Conservation (phyloP, 2,329 filamentous ascomycete genomes). For the Colletotrichum tropicale region DNA sequence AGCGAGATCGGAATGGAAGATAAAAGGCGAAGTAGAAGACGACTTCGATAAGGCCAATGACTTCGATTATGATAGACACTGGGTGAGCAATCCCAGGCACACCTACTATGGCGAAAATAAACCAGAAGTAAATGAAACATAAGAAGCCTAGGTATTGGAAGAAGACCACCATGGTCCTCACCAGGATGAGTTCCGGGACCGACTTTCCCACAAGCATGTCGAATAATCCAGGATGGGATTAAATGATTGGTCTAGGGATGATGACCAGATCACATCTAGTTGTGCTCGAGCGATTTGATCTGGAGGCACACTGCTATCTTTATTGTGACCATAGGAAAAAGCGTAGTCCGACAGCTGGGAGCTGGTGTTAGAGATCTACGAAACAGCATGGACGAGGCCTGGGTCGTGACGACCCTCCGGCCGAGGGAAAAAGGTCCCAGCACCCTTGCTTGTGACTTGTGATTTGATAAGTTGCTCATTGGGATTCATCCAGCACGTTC, state of each 20-base stretch:
- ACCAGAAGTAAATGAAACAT: constrained; percentile 25
- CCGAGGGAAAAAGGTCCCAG: background rate
- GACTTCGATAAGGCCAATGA: constrained; percentile 36
- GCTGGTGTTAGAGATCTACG: constrained; percentile 4
- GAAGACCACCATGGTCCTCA: constrained; percentile 7
- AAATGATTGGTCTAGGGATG: background rate
- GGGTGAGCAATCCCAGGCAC: constrained; percentile 25
- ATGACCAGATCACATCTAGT: background rate
- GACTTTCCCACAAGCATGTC: constrained; percentile 17
- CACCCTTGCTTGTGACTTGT: background rate
- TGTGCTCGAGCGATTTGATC: background rate
- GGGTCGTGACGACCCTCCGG: background rate
- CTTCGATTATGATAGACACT: constrained; percentile 25
- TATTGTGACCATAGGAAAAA: background rate
- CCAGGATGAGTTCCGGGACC: constrained; percentile 12
- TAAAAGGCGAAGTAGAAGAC: constrained; percentile 48
- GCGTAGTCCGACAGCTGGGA: background rate
- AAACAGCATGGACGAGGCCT: constrained; percentile 9
- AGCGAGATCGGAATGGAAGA: constrained; percentile 42
- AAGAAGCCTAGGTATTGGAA: constrained; percentile 17
- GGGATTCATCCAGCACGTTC: background rate
- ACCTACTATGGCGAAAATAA: constrained; percentile 22
- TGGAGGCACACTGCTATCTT: background rate
- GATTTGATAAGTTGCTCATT: background rate
- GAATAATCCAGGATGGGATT: background rate